Conservation (phyloP, 2,329 filamentous ascomycete genomes). For the Plectosphaerella plurivora region DNA sequence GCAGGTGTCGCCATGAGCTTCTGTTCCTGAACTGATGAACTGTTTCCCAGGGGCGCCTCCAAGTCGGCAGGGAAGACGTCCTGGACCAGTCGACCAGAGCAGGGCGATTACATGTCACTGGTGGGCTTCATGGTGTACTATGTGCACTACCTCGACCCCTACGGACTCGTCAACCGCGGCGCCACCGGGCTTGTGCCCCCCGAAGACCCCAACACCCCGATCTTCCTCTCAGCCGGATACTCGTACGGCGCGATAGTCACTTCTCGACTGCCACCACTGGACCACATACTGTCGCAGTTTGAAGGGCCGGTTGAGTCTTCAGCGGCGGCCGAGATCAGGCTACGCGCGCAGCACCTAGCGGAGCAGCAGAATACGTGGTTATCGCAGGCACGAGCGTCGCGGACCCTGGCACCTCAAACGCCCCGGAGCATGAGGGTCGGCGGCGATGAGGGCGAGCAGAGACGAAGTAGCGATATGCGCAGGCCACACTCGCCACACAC, state of each 20-base stretch:
- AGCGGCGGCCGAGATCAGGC: constrained; percentile 62
- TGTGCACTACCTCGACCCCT: constrained; percentile 52
- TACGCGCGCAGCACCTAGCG: constrained; percentile 65
- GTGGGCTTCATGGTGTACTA: constrained; percentile 78
- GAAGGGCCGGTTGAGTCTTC: constrained; percentile 46
- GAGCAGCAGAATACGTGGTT: constrained; percentile 52
- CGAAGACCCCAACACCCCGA: constrained; percentile 4
- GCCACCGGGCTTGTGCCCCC: not conserved
- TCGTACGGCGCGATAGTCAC: constrained; percentile 88
- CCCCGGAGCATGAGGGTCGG: constrained; percentile 38
- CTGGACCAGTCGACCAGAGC: constrained; percentile 80
- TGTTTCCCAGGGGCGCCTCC: constrained; percentile 62
- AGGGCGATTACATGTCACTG: constrained; percentile 77
- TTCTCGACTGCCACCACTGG: constrained; percentile 62
- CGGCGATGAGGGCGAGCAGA: constrained; percentile 38
- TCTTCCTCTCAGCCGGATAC: constrained; percentile 70
- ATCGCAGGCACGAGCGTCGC: constrained; percentile 26
- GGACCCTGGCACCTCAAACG: constrained; percentile 18
- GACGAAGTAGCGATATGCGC: constrained; percentile 31
- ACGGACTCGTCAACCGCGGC: constrained; percentile 12
- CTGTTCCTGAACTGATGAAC: not conserved
- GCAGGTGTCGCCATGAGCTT: not conserved
- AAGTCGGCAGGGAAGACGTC: constrained; percentile 73
- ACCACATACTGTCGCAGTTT: constrained; percentile 58
- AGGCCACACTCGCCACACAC: constrained; percentile 34